Evolutionary conservation across 2,329 filamentous ascomycete species (phyloP).

Genomic region (Sporothrix brunneoviolacea): DNA sequence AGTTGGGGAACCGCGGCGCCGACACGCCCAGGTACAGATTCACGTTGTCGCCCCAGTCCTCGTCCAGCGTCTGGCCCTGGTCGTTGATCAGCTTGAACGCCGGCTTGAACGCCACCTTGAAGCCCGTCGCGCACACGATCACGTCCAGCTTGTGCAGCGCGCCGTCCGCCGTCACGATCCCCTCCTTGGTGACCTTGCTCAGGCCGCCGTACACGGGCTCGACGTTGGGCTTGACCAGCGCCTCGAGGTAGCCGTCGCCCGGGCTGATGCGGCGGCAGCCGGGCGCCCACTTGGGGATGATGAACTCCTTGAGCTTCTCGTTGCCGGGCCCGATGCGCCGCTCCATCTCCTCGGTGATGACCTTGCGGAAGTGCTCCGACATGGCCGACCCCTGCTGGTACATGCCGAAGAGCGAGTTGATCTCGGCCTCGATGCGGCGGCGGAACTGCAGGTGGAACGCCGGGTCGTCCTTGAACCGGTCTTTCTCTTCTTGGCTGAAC

Average conservation of each 20-base stretch:
- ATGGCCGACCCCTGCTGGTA: conserved; percentile 32
- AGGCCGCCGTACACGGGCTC: conserved; percentile 35
- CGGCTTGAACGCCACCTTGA: conserved; percentile 26
- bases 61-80: conserved; percentile 13
- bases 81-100: conserved; percentile 24
- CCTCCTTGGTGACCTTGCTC: conserved; percentile 28
- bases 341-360: conserved; percentile 37
- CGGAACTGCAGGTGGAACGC: conserved; percentile 15
- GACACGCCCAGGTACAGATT: conserved; percentile 19
- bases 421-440: conserved; percentile 15
- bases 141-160: conserved; percentile 23
- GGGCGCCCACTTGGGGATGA: conserved; percentile 39
- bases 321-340: conserved; percentile 34
- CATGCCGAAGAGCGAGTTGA: conserved; percentile 18
- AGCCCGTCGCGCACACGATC: conserved; percentile 33
- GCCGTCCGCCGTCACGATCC: conserved; percentile 25
- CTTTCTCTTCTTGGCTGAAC: conserved; percentile 14
- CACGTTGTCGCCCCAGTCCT: conserved; percentile 22
- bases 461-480: conserved; percentile 12
- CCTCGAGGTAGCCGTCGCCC: conserved; percentile 36
- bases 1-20: conserved; percentile 18
- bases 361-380: conserved; percentile 31
- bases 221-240: conserved; percentile 39
- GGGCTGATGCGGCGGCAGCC: conserved; percentile 38
- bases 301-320: conserved; percentile 34